These are phyloP conservation scores for Tricharina praecox DNA, from an alignment of 495 filamentous ascomycete species.

Conservation along the genomic window DNA sequence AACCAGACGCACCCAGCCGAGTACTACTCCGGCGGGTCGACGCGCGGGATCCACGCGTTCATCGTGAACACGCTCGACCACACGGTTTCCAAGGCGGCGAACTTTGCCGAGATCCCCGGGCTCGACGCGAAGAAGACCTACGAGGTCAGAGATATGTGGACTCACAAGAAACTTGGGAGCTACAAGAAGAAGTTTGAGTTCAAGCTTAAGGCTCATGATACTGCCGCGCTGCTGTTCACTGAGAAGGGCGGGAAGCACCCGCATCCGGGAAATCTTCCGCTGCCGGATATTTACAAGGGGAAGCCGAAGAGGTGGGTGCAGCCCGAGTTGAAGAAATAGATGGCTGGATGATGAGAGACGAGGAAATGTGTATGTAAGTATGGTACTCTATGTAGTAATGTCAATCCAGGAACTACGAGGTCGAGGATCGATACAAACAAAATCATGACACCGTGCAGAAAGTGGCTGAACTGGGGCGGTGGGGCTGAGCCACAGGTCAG, in stretches of 20 bases:
- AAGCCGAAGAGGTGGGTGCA: constrained; percentile 17
- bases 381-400: no score
- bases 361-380: no score
- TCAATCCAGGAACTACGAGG: no score
- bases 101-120: constrained; percentile 15
- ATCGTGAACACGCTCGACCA: constrained; percentile 16
- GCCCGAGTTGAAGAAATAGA: no score
- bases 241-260: constrained; percentile 20
- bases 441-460: no score
- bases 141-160: constrained; percentile 15
- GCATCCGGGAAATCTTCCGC: constrained; percentile 7
- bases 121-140: constrained; percentile 6
- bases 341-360: no score
- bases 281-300: constrained; percentile 16
- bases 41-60: constrained; percentile 13
- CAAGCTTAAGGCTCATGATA: constrained; percentile 17
- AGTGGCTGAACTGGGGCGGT: no score
- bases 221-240: constrained; percentile 13
- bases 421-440: no score
- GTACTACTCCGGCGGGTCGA: constrained; percentile 39
- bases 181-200: constrained; percentile 12
- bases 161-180: constrained; percentile 7
- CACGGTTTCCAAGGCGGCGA: constrained; percentile 1
- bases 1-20: constrained; percentile 41
- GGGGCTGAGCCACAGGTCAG: no score